Conservation (phyloP, 441 rosid genomes). For the Metrosideros polymorpha region DNA sequence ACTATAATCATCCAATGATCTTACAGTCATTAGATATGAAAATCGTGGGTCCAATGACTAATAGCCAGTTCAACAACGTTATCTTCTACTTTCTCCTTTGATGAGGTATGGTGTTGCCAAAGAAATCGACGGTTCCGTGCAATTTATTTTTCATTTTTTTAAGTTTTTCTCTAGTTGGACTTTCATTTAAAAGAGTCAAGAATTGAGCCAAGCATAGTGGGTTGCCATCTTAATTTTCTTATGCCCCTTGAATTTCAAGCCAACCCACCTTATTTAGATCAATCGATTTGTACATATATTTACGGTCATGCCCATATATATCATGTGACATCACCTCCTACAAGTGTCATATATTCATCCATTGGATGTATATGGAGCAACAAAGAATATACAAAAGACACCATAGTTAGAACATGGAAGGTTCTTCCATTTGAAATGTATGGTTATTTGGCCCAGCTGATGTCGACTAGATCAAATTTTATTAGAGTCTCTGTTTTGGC, state of each 20-base stretch:
- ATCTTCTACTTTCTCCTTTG: background rate
- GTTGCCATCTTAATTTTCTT: background rate
- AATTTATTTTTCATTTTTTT: background rate
- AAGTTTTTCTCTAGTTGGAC: background rate
- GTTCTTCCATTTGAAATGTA: too few species aligned
- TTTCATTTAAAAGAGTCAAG: background rate
- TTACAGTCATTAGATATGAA: background rate
- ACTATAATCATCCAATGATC: background rate
- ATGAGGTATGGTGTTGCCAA: background rate
- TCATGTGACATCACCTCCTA: too few species aligned
- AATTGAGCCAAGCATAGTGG: background rate
- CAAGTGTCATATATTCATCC: too few species aligned
- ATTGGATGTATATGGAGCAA: too few species aligned
- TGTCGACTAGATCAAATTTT: too few species aligned
- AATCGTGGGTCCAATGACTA: background rate
- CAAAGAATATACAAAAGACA: too few species aligned
- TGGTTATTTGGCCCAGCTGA: too few species aligned
- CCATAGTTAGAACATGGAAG: too few species aligned
- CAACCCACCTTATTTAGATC: background rate
- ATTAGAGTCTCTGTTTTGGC: too few species aligned
- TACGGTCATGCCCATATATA: too few species aligned
- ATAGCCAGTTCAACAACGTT: background rate
- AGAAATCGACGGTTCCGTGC: background rate
- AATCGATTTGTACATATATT: too few species aligned
- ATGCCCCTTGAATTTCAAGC: background rate